Base-by-base conservation (phyloP, 192 early-diverging fungal genomes). In the Coemansia sp. region DNA sequence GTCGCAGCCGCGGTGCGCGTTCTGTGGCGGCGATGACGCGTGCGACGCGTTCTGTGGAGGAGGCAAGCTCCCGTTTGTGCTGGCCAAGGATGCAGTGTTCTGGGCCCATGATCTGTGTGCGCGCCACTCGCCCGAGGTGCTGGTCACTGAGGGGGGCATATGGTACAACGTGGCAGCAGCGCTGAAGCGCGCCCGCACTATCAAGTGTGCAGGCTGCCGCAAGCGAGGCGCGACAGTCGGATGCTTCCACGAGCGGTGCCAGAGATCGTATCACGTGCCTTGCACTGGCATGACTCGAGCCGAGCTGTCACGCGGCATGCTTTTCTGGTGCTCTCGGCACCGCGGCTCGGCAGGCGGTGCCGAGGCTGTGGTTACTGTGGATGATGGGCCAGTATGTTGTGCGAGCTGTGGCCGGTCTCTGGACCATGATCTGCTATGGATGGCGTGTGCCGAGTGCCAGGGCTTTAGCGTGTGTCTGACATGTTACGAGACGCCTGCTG, bases 21-120 rank as follows among this genome's bases (percentile, higher is more conserved):
- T 91, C n/a, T n/a, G n/a, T n/a, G n/a, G n/a, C n/a, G n/a, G n/a
- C n/a, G n/a, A n/a, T n/a, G n/a, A n/a, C n/a, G n/a, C n/a, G n/a
- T n/a, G n/a, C n/a, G n/a, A n/a, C n/a, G n/a, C n/a, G n/a, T n/a
- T n/a, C n/a, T n/a, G n/a, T n/a, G n/a, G n/a, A n/a, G n/a, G n/a
- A 0, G 65, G 59, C 8, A 52, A 56, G 15, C 48, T 37, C 38
- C 87, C 88, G 21, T 90, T 91, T 53, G 56, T 87, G 9, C 67
- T 85, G 21, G 83, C 77, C 1, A 80, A 82, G 44, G 80, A 74
- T 35, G 78, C 75, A 34, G 70, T 76, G 1, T 91, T 94, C 54
- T 96, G 94, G 94, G 87, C 87, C 6, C 94, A 96, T 73, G 84
- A 89, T 37, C 83, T 85, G 8, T 96, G 94, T 60, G 94, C 93